Evolutionary conservation across 345 rosid species (phyloP), one percentile per base, ranked within the genome.

Genomic region (Lepidium africanum): DNA sequence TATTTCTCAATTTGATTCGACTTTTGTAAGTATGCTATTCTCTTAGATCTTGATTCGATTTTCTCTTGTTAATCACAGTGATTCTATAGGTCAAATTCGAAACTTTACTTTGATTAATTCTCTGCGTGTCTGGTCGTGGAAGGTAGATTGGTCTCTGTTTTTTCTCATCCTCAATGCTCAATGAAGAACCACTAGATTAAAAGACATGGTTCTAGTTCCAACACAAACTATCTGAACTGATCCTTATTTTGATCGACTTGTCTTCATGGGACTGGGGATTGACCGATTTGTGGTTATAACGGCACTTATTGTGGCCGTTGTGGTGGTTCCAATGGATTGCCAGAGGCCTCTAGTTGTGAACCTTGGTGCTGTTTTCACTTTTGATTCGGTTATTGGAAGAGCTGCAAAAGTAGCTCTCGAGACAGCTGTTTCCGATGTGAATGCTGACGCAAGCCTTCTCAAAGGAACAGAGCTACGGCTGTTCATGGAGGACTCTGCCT

Each of bases 351-450:
- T 66, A n/a, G 77, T 57, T 59, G 95, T 86, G 43, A 82, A 83
- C 33, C 7, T 92, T 25, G 98, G 93, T 61, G 91, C 90, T 42
- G 59, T 88, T 78, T 86, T 90, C 36, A 69, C 88, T 54, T 81
- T 76, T 75, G 79, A 88, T 74, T 87, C 98, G 5, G 85, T 85
- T 10, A 85, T 92, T 25, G 98, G 98, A 60, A 83, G 82, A 72
- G 88, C 81, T 72, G 90, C 96, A 65, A 88, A 79, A 81, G 71
- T 76, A 45, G 93, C 98, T 3, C 84, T 90, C 6, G 81, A 81
- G 50, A 85, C 85, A 23, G 97, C 96, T 3, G 77, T 81, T 0
- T 60, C 78, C 30, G 96, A 85, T 77, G 79, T 92, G 58, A 92
- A 90, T 41, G 72, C 71, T 37, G 79, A 83, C 57, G 53, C 76